phyloP scores from a whole-genome alignment of 768 basidiomycete species.

The Crassisporium funariophilum region DNA sequence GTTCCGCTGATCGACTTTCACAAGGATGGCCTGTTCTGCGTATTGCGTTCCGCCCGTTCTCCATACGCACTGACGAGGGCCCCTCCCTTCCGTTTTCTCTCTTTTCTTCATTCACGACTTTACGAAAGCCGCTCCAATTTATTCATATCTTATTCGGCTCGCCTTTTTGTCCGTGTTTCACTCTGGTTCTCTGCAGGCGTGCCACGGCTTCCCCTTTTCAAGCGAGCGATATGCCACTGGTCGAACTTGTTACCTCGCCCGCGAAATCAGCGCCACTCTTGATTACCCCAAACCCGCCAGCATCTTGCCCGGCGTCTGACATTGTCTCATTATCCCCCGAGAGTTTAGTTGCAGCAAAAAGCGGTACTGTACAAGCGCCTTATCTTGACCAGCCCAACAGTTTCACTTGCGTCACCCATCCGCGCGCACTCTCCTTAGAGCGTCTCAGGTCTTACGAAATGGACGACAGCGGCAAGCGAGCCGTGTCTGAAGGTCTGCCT shows the following conservation, averaged over 20 bases:
- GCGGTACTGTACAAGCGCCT: neutral
- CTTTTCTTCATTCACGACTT: constrained; percentile 5
- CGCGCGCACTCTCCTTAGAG: neutral
- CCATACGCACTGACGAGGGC: constrained; percentile 7
- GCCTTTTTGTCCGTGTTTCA: neutral
- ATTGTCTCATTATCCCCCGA: neutral
- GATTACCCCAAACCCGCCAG: neutral
- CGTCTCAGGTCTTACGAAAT: constrained; percentile 1
- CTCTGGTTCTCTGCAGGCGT: no score
- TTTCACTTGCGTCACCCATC: neutral
- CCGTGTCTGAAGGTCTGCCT: constrained; percentile 8
- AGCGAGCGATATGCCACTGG: no score
- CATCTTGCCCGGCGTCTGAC: constrained; percentile 2
- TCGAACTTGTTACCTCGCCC: neutral
- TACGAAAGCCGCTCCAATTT: neutral
- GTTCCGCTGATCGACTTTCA: constrained; percentile 24
- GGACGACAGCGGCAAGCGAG: constrained; percentile 2
- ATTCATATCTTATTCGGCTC: constrained; percentile 1
- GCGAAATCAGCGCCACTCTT: neutral
- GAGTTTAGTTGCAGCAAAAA: neutral
- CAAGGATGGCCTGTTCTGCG: constrained; percentile 10
- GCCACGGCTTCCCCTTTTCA: no score
- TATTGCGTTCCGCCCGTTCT: constrained; percentile 12
- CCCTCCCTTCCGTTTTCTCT: constrained; percentile 5
- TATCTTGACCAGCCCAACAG: neutral